Evolutionary conservation across 2,329 filamentous ascomycete genomes (phyloP).

Genomic region (Chaetomiaceae sp.): DNA sequence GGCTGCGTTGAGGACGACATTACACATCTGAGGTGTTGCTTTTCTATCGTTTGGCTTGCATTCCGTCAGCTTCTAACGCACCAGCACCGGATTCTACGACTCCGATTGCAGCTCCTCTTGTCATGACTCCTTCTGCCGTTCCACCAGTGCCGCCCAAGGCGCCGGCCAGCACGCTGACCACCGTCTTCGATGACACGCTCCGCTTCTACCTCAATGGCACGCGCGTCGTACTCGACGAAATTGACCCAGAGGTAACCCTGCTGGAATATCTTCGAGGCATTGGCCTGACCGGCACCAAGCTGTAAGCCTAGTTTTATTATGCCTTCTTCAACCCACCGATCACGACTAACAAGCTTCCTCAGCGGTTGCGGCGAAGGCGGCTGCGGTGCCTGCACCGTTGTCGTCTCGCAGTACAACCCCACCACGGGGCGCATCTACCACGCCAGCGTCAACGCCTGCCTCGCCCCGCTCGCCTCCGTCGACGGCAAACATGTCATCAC

Average conservation of each 20-base stretch:
- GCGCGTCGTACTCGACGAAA: conserved; percentile 73
- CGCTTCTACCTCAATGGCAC: conserved; percentile 95
- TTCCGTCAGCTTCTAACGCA: too few species aligned
- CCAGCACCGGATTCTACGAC: too few species aligned
- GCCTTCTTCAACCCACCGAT: not conserved
- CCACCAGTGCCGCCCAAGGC: conserved; percentile 36
- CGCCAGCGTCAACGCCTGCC: conserved; percentile 91
- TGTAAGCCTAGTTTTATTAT: conserved; percentile 41
- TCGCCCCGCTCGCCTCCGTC: conserved; percentile 85
- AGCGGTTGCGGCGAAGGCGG: conserved; percentile 91
- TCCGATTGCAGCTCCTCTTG: not conserved
- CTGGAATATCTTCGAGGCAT: conserved; percentile 90
- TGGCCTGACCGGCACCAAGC: conserved; percentile 89
- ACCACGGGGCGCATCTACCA: conserved; percentile 92
- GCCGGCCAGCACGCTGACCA: conserved; percentile 53
- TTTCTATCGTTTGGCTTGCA: too few species aligned
- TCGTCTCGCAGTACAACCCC: conserved; percentile 88
- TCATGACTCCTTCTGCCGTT: conserved; percentile 54
- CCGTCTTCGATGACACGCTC: conserved; percentile 77
- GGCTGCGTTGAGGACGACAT: too few species aligned
- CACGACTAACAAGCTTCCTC: not conserved
- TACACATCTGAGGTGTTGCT: too few species aligned
- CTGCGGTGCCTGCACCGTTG: conserved; percentile 92
- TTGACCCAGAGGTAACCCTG: conserved; percentile 87
- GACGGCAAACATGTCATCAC: conserved; percentile 99